Base-by-base conservation (phyloP, 2,329 filamentous ascomycete genomes). In the Hymenoscyphus infarciens region DNA sequence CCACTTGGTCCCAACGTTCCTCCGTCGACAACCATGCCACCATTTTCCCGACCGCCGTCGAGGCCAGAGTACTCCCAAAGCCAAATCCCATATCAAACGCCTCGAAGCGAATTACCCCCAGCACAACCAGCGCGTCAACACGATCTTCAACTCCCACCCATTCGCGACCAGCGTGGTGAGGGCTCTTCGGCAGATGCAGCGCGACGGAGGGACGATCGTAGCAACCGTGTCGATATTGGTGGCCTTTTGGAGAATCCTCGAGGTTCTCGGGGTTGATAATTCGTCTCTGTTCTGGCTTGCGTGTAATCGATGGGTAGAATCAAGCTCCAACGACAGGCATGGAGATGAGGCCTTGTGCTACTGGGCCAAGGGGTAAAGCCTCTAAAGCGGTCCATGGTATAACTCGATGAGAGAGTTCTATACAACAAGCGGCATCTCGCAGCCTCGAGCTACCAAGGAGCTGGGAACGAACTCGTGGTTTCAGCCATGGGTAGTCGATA, bases 221-320 rank as follows among this genome's bases (percentile, higher is more conserved):
- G 78, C 19, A 74, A 78, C 42, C 80, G 85, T 16, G 81, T 87
- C 57, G 84, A 86, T 68, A 87, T 88, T 65, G 83, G 81, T 11
- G 85, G 84, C 1, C 78, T 85, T 70, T 83, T 89, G 70, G 86
- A 85, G 67, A 83, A 80, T 74, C 80, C 82, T 27, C 55, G 53
- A 2, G 52, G 35, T 29, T 39, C 58, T 35, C 27, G 58, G 13
- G 61, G 38, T 16, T 25, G 54, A 29, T 57, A 33, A 60, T 13
- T n/a, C 10, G 61, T 56, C 57, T 59, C 25, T 27, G 31, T 16
- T 54, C 56, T 49, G 16, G 8, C n/a, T 19, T 19, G 10, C n/a
- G 42, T 49, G 42, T 19, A 1, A 19, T 22, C n/a, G 42, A 49
- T 49, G 42, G 25, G 25, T 19, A 7, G 16, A 10, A 49, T 22